Evolutionary conservation across 768 basidiomycete species (phyloP).

Genomic region (Collybia mongolica): DNA sequence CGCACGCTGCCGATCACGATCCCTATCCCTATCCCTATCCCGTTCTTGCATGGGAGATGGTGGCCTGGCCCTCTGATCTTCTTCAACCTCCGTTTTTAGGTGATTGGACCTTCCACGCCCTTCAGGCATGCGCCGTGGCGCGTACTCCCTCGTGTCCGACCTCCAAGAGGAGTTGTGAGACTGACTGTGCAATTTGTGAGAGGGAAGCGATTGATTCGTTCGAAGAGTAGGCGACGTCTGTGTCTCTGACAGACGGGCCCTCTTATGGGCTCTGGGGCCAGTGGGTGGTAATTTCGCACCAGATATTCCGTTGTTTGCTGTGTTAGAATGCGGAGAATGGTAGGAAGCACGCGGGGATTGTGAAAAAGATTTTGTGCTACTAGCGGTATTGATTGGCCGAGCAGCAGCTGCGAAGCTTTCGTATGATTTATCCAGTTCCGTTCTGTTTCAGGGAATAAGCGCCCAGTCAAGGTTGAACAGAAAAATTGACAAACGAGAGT

Average conservation of each 20-base stretch:
- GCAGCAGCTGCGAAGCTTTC: slow-evolving; percentile 52
- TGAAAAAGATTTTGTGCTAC: slow-evolving; percentile 35
- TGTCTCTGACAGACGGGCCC: slow-evolving; percentile 66
- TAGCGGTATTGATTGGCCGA: slow-evolving; percentile 37
- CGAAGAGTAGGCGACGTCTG: slow-evolving; percentile 31
- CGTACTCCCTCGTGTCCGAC: slow-evolving; percentile 20
- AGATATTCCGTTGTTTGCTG: slow-evolving; percentile 25
- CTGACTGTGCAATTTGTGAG: slow-evolving; percentile 22
- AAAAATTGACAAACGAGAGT: slow-evolving; percentile 59
- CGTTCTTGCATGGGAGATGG: slow-evolving; percentile 37
- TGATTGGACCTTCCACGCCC: slow-evolving; percentile 21
- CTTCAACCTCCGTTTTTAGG: slow-evolving; percentile 57
- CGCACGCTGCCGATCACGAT: slow-evolving; percentile 37
- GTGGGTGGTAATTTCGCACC: slow-evolving; percentile 66
- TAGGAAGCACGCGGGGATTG: slow-evolving; percentile 49
- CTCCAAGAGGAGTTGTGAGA: slow-evolving; percentile 13
- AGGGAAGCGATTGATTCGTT: slow-evolving; percentile 20
- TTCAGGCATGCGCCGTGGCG: slow-evolving; percentile 19
- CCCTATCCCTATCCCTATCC: slow-evolving; percentile 30
- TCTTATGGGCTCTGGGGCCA: slow-evolving; percentile 80
- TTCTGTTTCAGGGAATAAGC: slow-evolving; percentile 36
- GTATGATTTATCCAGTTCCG: slow-evolving; percentile 77
- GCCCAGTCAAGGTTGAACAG: slow-evolving; percentile 11
- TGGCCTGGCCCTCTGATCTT: slow-evolving; percentile 42
- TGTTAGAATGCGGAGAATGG: slow-evolving; percentile 27